Evolutionary conservation across 2,329 filamentous ascomycete genomes (phyloP).

Genomic region (Claviceps citrina): DNA sequence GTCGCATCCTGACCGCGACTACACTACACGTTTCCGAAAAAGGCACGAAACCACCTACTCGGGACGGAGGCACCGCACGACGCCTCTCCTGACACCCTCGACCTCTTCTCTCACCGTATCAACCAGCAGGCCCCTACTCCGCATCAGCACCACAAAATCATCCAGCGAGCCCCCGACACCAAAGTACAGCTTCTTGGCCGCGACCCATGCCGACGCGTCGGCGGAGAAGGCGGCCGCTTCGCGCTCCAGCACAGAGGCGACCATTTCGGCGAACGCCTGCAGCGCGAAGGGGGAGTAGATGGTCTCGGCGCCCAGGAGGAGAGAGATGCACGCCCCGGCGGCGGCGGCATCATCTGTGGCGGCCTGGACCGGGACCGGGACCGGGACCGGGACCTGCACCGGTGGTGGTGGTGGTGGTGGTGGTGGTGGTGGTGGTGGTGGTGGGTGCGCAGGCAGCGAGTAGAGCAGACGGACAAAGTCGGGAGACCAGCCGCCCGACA

Average conservation of each 20-base stretch:
- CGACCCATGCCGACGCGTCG: conserved; percentile 48
- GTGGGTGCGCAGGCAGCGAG: conserved; percentile 7
- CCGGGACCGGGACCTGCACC: too few species aligned
- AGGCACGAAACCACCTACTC: too few species aligned
- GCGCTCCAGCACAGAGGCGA: conserved; percentile 41
- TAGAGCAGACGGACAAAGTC: conserved; percentile 47
- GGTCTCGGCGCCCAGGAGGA: conserved; percentile 63
- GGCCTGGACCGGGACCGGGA: too few species aligned
- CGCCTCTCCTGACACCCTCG: conserved; percentile 45
- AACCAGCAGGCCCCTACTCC: conserved; percentile 32
- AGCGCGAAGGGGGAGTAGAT: conserved; percentile 68
- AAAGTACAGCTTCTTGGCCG: conserved; percentile 69
- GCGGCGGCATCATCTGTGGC: too few species aligned
- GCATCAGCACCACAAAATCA: conserved; percentile 47
- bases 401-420: conserved; percentile 4
- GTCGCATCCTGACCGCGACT: too few species aligned
- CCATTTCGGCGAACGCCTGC: conserved; percentile 49
- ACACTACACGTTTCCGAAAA: too few species aligned
- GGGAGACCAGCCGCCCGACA: conserved; percentile 61
- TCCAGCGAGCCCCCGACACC: conserved; percentile 71
- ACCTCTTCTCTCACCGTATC: conserved; percentile 40
- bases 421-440: neutral
- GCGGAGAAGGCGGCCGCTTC: conserved; percentile 22
- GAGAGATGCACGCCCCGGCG: conserved; percentile 16
- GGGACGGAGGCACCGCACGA: conserved; percentile 26